These are phyloP conservation scores for Streptanthus diversifolius DNA, from an alignment of 345 rosid species.

Conservation along the genomic window DNA sequence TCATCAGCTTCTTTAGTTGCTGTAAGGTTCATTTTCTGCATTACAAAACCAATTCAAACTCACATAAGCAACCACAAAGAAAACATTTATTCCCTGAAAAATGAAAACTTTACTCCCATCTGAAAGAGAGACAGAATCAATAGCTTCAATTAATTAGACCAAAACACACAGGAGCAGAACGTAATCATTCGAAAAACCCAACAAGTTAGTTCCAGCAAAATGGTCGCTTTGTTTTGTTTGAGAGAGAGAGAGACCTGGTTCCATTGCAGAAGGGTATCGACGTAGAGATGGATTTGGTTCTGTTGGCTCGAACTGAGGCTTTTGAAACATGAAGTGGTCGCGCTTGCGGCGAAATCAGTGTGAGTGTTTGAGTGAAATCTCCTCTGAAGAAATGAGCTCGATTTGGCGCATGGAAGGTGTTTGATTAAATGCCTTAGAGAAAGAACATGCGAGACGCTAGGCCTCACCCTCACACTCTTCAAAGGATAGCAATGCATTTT, in stretches of 20 bases:
- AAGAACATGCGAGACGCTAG: conserved; percentile 15
- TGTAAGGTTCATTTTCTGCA: conserved; percentile 83
- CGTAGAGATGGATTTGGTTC: conserved; percentile 60
- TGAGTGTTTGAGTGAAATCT: conserved; percentile 6
- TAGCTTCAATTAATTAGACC: background rate
- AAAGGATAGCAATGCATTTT: conserved; percentile 8
- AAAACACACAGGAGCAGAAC: too few species aligned
- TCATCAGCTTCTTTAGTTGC: conserved; percentile 62
- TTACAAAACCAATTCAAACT: background rate
- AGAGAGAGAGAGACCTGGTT: conserved; percentile 54
- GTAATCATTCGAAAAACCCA: background rate
- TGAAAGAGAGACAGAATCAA: background rate
- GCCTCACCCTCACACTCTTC: conserved; percentile 1
- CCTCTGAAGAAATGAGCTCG: conserved; percentile 14
- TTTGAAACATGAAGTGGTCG: conserved; percentile 38
- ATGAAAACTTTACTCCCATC: background rate
- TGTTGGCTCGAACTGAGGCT: conserved; percentile 51
- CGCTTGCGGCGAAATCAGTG: conserved; percentile 9
- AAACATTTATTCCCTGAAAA: background rate
- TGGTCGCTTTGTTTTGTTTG: background rate
- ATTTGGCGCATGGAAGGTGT: conserved; percentile 45
- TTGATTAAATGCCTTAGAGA: conserved; percentile 64
- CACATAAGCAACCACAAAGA: background rate
- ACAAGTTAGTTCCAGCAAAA: background rate
- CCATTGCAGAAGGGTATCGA: conserved; percentile 74